Base-by-base conservation (phyloP, 805 yeast species). In the Millerago galiae region DNA sequence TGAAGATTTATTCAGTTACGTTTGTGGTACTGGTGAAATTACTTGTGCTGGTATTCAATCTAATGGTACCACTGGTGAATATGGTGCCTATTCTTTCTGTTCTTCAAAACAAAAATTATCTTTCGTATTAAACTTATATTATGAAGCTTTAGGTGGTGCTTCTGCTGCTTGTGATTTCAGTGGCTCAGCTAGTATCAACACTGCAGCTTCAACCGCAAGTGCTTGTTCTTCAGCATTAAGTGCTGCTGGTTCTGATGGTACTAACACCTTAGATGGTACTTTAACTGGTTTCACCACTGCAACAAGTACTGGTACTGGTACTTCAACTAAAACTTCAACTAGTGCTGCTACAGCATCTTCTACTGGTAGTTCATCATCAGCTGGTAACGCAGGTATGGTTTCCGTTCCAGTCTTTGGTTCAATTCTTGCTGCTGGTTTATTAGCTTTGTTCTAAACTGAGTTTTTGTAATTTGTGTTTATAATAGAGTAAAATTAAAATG, bases 61-160 rank as follows among this genome's bases (percentile, higher is more conserved):
- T 34, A 72, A 83, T 60, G 90, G 87, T 67, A 63, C 74, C 38
- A 61, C 68, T 17, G 93, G 91, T 59, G 54, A 58, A 7, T 84
- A 84, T 60, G 93, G 93, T 62, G 71, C 81, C 25, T 77, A 71
- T 66, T 83, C 91, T 14, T 81, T 73, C 79, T 84, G 93, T 63
- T 67, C 77, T 16, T 62, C 75, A 42, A 75, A 80, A 63, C 83
- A 80, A 44, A 70, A 78, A 66, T 70, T 84, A 54, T 73, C 84
- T 31, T 84, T 72, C 56, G 73, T 78, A 32, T 60, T 84, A 65
- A 78, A 83, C 71, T 60, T 70, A 51, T 83, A 83, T 73, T 83
- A 81, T 65, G 60, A 66, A 43, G 60, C 61, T 9, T 66, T 77
- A 41, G 72, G 70, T 48, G 44, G 55, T 21, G 59, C 59, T 38